Evolutionary conservation across 108 stramenopile species (phyloP), one percentile per base, ranked within the genome.

Genomic region (Nannochloropsis oceanica): DNA sequence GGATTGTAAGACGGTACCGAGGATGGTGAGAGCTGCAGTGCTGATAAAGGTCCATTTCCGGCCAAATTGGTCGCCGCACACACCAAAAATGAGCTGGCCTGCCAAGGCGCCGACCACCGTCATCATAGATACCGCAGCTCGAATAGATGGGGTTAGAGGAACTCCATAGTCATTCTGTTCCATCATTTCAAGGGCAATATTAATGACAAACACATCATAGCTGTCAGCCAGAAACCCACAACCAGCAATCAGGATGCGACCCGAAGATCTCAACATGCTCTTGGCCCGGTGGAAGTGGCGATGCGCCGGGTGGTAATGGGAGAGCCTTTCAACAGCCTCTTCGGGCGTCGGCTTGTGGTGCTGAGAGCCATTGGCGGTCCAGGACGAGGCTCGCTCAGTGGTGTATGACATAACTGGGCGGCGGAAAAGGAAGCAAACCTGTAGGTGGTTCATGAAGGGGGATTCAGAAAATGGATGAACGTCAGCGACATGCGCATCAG

Each of bases 11-110:
- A 26, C 26, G 80, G 80, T 80, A 80, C 80, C 25, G 26, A 26
- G n/a, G 2, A 25, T 26, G 8, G 80, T 80, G 25, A 25, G 26
- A 9, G 80, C 26, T 13, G 80, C 80, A 2, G 84, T 85, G 82
- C 25, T 43, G 44, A 43, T 79, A 13, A 89, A 85, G 22, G 88
- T 85, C 27, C 82, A 34, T 83, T 89, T 42, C 22, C 88, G 80
- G 8, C 88, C 88, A 9, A 89, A 10, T 79, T 14, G 27, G 43
- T 89, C 88, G 11, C 88, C 88, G 22, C 82, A 20, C 13, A 59
- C 83, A 25, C 88, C 88, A 82, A 89, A 89, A 43, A 89, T 26
- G 8, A 89, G 22, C 42, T 89, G 88, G 26, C 88, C 88, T 43
- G 82, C 44, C 27, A 89, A 85, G 85, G 85, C 85, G 25, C 88